These are phyloP conservation scores for Thelonectria discophora DNA, from an alignment of 2,329 filamentous ascomycete genomes.

Conservation along the genomic window DNA sequence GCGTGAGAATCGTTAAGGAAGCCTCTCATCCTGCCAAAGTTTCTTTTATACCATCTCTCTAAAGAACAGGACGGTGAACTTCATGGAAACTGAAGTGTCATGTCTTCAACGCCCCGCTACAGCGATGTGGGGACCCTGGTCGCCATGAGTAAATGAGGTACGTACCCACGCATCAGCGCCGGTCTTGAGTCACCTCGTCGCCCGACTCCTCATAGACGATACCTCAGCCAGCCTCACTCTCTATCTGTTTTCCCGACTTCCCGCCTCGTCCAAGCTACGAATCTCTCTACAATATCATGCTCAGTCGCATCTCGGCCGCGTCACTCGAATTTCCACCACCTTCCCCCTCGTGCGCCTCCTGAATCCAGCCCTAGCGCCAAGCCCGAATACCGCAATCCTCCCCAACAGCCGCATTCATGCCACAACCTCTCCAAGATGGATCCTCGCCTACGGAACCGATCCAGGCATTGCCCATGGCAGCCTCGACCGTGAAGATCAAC, in stretches of 20 bases:
- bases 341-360: conserved; percentile 38
- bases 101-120: conserved; percentile 17
- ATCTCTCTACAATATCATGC: conserved; percentile 43
- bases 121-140: conserved; percentile 20
- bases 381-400: conserved; percentile 25
- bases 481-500: conserved; percentile 65
- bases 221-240: conserved; percentile 18
- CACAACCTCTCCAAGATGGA: conserved; percentile 71
- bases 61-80: not conserved
- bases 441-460: conserved; percentile 69
- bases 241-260: conserved; percentile 17
- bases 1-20: not conserved
- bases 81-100: not conserved
- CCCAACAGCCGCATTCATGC: conserved; percentile 64
- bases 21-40: not conserved
- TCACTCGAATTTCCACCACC: conserved; percentile 34
- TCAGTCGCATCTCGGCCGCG: conserved; percentile 34
- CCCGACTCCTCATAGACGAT: conserved; percentile 34
- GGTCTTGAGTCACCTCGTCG: conserved; percentile 36
- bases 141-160: conserved; percentile 33
- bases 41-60: not conserved
- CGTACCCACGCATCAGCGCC: conserved; percentile 35
- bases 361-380: conserved; percentile 29
- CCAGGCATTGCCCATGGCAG: conserved; percentile 73
- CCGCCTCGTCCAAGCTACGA: conserved; percentile 12